Percentiles rank a stretch among this genome's conserved stretches.
Evolutionary conservation across 2,329 filamentous ascomycete genomes (phyloP).

Genomic region (Penicillium sp.): DNA sequence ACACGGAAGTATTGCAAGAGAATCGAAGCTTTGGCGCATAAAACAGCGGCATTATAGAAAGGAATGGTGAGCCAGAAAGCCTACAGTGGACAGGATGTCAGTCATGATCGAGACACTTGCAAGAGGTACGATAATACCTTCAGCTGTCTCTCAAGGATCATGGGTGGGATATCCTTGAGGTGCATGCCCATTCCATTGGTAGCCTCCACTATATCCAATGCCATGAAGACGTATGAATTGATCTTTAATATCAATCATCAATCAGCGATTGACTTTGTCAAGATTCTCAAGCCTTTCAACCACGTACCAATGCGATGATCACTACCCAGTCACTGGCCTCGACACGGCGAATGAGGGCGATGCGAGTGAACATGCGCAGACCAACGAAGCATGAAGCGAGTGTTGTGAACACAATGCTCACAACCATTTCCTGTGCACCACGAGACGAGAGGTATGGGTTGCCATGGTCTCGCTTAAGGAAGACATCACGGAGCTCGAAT

Average conservation of each 20-base stretch:
- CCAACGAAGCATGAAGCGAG: conserved; percentile 31
- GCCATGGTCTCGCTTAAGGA: conserved; percentile 17
- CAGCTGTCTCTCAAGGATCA: conserved; percentile 31
- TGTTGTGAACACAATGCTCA: conserved; percentile 33
- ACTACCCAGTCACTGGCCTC: conserved; percentile 40
- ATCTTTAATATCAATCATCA: conserved; percentile 15
- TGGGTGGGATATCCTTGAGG: conserved; percentile 28
- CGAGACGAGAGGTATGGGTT: conserved; percentile 24
- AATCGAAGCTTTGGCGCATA: conserved; percentile 48
- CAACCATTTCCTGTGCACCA: conserved; percentile 26
- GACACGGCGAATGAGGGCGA: conserved; percentile 31
- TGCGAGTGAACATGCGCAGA: conserved; percentile 33
- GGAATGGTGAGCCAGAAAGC: conserved; percentile 41
- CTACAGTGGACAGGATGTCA: conserved; percentile 12
- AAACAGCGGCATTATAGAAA: conserved; percentile 38
- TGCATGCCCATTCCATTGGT: conserved; percentile 39
- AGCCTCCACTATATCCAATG: conserved; percentile 33
- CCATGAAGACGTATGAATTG: conserved; percentile 37
- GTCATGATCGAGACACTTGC: not conserved
- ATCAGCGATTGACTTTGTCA: not conserved
- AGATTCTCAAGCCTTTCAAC: not conserved
- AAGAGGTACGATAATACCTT: conserved; percentile 23
- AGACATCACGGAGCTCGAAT: conserved; percentile 14
- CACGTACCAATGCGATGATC: conserved; percentile 32
- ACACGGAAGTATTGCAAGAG: conserved; percentile 51